These are phyloP conservation scores for Termitomyces sp. DNA, from an alignment of 768 basidiomycete species.

Conservation along the genomic window DNA sequence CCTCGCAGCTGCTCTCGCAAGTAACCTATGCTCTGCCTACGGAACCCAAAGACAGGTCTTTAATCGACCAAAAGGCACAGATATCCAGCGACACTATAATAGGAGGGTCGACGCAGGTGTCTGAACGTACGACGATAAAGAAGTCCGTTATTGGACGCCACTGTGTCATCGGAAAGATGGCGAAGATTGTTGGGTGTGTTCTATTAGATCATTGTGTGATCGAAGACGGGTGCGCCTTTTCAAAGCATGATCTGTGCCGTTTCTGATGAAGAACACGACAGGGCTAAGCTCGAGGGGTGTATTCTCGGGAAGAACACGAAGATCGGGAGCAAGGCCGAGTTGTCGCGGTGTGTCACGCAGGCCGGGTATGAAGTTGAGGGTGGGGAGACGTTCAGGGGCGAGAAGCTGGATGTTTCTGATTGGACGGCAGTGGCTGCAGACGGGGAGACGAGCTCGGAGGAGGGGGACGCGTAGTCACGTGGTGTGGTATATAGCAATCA, in stretches of 20 bases:
- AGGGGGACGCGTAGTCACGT: slow-evolving; percentile 9
- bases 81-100: slow-evolving; percentile 80
- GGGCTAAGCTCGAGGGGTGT: slow-evolving; percentile 72
- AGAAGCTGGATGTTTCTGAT: slow-evolving; percentile 17
- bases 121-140: slow-evolving; percentile 77
- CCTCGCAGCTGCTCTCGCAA: slow-evolving; percentile 43
- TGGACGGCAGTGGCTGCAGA: slow-evolving; percentile 13
- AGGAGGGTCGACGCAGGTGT: slow-evolving; percentile 77
- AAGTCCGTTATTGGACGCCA: slow-evolving; percentile 76
- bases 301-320: slow-evolving; percentile 72
- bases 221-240: slow-evolving; percentile 66
- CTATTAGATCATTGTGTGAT: slow-evolving; percentile 87
- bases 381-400: slow-evolving; percentile 23
- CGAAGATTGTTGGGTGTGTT: slow-evolving; percentile 77
- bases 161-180: slow-evolving; percentile 79
- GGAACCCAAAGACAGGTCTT: slow-evolving; percentile 54
- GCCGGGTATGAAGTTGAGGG: slow-evolving; percentile 68
- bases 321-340: slow-evolving; percentile 63
- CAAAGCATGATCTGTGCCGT: neutral
- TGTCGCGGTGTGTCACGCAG: slow-evolving; percentile 66
- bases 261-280: slow-evolving; percentile 19
- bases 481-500: slow-evolving; percentile 3
- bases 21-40: slow-evolving; percentile 49
- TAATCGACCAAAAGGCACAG: slow-evolving; percentile 78
- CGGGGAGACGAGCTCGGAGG: neutral